Evolutionary conservation across 345 rosid genomes (phyloP).

Genomic region (Laguncularia racemosa): DNA sequence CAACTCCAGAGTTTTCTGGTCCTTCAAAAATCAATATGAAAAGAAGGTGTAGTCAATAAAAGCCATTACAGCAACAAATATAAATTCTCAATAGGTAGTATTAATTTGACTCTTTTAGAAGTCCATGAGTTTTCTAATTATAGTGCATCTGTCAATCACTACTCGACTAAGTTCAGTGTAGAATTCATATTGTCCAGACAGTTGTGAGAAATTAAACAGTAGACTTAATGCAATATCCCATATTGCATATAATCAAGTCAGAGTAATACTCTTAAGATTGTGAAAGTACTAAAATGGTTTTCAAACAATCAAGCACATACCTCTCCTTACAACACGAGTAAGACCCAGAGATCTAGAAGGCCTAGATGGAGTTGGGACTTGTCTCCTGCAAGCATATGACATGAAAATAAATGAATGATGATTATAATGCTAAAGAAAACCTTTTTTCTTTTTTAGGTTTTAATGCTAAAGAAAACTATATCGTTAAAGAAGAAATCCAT

Average conservation of each 20-base stretch:
- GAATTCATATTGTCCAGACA: neutral
- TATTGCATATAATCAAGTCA: too few species aligned
- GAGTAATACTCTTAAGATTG: too few species aligned
- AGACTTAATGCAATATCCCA: too few species aligned
- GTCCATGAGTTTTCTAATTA: too few species aligned
- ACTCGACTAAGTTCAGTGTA: too few species aligned
- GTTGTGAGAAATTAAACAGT: neutral
- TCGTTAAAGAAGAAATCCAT: too few species aligned
- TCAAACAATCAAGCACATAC: constrained; percentile 16
- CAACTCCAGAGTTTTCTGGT: constrained; percentile 32
- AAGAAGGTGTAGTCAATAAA: neutral
- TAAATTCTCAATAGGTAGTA: too few species aligned
- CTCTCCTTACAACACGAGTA: constrained; percentile 48
- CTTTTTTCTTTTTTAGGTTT: too few species aligned
- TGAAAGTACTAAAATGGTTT: neutral
- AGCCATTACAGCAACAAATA: constrained; percentile 4
- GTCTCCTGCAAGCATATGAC: constrained; percentile 32
- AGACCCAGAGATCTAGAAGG: constrained; percentile 50
- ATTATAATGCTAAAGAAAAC: too few species aligned
- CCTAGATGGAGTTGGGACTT: constrained; percentile 36
- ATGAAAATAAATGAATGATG: neutral
- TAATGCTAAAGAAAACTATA: too few species aligned
- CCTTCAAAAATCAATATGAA: constrained; percentile 14
- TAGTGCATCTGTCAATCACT: too few species aligned
- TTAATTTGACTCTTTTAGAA: too few species aligned